Conservation (phyloP, 257 asterid species). For the Thymus mandschuricus region DNA sequence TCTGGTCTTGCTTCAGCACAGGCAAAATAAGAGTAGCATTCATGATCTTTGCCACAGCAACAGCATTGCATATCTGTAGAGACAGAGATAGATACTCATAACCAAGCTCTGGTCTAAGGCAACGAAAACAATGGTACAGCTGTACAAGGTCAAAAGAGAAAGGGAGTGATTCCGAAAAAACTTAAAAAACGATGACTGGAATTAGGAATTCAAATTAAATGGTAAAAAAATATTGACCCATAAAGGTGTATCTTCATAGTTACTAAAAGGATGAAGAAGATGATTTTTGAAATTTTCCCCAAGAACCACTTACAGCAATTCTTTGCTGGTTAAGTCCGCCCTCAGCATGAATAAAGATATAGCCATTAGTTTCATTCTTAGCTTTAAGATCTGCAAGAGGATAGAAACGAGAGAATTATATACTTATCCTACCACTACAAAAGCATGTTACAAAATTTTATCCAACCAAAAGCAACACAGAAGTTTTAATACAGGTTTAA, state of each 20-base stretch:
- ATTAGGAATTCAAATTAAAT: too few relatives aligned
- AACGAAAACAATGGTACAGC: not conserved
- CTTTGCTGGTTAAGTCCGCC: constrained; percentile 99
- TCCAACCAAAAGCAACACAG: too few relatives aligned
- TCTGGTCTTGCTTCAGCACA: constrained; percentile 98
- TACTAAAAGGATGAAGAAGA: constrained; percentile 17
- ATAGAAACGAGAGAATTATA: constrained; percentile 12
- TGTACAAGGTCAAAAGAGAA: too few relatives aligned
- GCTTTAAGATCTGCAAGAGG: constrained; percentile 73
- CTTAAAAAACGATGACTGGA: too few relatives aligned
- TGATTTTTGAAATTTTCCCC: constrained; percentile 19
- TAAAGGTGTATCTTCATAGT: too few relatives aligned
- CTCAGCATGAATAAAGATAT: constrained; percentile 96
- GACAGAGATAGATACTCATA: constrained; percentile 25
- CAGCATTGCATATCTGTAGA: constrained; percentile 97
- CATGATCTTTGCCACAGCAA: constrained; percentile 97
- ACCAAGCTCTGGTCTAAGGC: constrained; percentile 23
- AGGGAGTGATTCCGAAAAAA: too few relatives aligned
- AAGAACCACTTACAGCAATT: constrained; percentile 74
- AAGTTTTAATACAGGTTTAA: too few relatives aligned
- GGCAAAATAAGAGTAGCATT: constrained; percentile 97
- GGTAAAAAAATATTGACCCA: too few relatives aligned
- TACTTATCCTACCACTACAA: not conserved
- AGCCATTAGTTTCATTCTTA: constrained; percentile 80
- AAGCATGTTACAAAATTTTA: too few relatives aligned